These are phyloP conservation scores for Cochlearia excelsa DNA, from an alignment of 345 rosid genomes.

Conservation along the genomic window DNA sequence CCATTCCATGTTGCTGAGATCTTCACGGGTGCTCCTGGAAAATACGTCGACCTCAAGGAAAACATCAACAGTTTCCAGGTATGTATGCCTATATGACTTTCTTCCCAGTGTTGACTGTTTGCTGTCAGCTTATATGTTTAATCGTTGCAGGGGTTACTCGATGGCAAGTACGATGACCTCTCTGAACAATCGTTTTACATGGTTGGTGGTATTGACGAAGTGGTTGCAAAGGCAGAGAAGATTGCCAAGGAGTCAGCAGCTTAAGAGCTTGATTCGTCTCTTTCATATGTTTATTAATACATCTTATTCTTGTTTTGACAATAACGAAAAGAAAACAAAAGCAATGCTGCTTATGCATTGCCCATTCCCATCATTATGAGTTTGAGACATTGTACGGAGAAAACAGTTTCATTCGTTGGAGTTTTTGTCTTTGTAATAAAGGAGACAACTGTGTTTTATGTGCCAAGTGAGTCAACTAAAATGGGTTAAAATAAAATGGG, in stretches of 20 bases:
- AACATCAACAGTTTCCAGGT: constrained; percentile 93
- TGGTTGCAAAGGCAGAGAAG: constrained; percentile 48
- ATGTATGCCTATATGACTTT: neutral
- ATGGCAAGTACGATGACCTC: constrained; percentile 43
- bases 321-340: constrained; percentile 19
- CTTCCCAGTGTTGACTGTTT: neutral
- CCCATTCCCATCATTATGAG: constrained; percentile 11
- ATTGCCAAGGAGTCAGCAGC: constrained; percentile 38
- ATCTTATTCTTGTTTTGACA: constrained; percentile 10
- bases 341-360: constrained; percentile 5
- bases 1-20: constrained; percentile 99
- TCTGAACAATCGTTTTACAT: constrained; percentile 61
- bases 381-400: neutral
- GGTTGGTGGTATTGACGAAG: constrained; percentile 63
- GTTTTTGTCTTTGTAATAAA: too few species aligned
- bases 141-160: constrained; percentile 28
- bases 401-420: too few species aligned
- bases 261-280: constrained; percentile 16
- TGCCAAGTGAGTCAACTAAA: too few species aligned
- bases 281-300: neutral
- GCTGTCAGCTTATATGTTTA: neutral
- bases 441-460: neutral
- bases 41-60: constrained; percentile 94
- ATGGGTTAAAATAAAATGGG: neutral
- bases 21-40: constrained; percentile 98